Base-by-base conservation (phyloP, 176 grass and related monocot species). In the Otatea glauca region DNA sequence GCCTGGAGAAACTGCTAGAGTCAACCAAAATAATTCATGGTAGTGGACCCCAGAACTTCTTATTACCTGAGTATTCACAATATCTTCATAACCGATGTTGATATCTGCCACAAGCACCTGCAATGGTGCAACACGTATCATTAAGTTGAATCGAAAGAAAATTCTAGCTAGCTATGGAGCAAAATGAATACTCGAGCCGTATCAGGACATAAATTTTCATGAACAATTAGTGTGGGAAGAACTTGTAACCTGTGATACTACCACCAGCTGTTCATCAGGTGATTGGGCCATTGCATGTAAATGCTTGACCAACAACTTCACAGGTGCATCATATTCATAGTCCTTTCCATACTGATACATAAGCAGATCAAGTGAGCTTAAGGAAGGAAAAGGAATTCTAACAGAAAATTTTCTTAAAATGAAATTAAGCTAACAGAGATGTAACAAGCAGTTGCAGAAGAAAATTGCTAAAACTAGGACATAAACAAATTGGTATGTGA, bases 31-130 rank as follows among this genome's bases (percentile, higher is more conserved):
- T 25, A 73, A 66, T 27, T 3, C 65, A 79, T 78, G 68, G 35
- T 48, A 63, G 5, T 78, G n/a, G 13, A 71, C 20, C 24, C 37
- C 34, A 87, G 11, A 85, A 23, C 8, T 77, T 49, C 75, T 43
- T 66, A 69, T 85, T 84, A 97, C 92, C 92, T 97, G 95, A 79
- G 89, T 98, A 80, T 98, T 98, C 43, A 94, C 96, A 81, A 96
- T 98, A 6, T 95, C 93, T 88, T 98, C 96, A 84, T 98, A 98
- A 70, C 93, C 93, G 4, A 98, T 98, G 80, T 96, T 98, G 72
- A 98, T 96, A 86, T 98, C 93, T 76, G 96, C 88, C 14, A 94
- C 96, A 91, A 98, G 96, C 64, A 96, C 93, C 96, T 98, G 68
- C 23, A 65, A 81, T 35, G 66, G 72, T 83, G 56, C 18, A 71